These are phyloP conservation scores for Lyophyllum shimeji DNA, from an alignment of 768 basidiomycete genomes.

Conservation along the genomic window DNA sequence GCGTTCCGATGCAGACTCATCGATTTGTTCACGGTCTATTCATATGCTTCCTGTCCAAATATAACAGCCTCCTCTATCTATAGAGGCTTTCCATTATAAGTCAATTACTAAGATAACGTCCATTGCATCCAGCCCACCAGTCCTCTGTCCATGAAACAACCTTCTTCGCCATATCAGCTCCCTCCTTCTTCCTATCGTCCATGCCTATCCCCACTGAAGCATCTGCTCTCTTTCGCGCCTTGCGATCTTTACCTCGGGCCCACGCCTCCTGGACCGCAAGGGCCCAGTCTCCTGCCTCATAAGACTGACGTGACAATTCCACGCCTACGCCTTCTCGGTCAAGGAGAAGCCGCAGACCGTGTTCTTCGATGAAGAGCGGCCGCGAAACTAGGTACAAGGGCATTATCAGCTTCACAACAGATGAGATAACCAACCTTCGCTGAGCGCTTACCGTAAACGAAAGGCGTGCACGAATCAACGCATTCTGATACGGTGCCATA, in stretches of 20 bases:
- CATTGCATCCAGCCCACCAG: slow-evolving; percentile 23
- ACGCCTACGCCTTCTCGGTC: slow-evolving; percentile 65
- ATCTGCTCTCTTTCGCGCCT: slow-evolving; percentile 46
- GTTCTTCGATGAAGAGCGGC: slow-evolving; percentile 80
- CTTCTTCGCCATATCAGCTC: slow-evolving; percentile 42
- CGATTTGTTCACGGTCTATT: not conserved
- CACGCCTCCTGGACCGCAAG: slow-evolving; percentile 57
- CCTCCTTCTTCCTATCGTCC: slow-evolving; percentile 41
- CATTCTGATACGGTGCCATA: slow-evolving; percentile 84
- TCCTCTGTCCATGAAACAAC: slow-evolving; percentile 52
- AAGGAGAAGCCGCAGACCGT: slow-evolving; percentile 67
- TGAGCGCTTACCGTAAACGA: slow-evolving; percentile 63
- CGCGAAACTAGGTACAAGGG: slow-evolving; percentile 52
- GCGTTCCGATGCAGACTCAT: not conserved
- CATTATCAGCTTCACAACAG: not conserved
- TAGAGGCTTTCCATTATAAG: not conserved
- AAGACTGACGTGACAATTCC: slow-evolving; percentile 61
- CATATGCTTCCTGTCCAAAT: not conserved
- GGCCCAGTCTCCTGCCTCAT: slow-evolving; percentile 78
- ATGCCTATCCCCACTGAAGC: slow-evolving; percentile 35
- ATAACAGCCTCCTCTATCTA: not conserved
- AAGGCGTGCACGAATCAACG: slow-evolving; percentile 73
- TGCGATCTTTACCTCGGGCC: slow-evolving; percentile 42
- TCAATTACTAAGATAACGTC: not conserved
- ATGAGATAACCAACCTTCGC: not conserved